Evolutionary conservation across 1,284 basidiomycete genomes (phyloP), one percentile per base, ranked within the genome.

Genomic region (Ustilago bromivora): DNA sequence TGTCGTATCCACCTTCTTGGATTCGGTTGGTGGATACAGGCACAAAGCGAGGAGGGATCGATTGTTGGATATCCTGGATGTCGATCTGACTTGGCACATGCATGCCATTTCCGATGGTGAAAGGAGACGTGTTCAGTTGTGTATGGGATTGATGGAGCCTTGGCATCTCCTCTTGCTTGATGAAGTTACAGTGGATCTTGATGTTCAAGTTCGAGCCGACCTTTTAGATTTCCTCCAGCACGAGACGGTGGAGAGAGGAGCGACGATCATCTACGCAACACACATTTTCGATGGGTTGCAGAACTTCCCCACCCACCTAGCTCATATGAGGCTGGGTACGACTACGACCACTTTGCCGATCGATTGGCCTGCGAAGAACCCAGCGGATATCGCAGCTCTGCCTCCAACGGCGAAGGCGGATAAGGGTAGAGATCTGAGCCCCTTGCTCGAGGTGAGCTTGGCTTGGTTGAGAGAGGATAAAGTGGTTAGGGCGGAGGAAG

Each of bases 141-240:
- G 94, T 78, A 96, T 98, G 90, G 97, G 97, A 2, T 89, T 99
- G 31, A 99, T 99, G 97, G 90, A 90, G 31, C 92, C 94, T 40
- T 99, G 95, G 95, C 92, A 97, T 80, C 90, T 99, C 23, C 88
- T 99, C 5, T 88, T 99, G 5, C 90, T 99, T 9, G 96, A 99
- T 84, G 97, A 99, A 89, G 95, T 98, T 60, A 99, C 96, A 0
- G 97, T 99, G 38, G 97, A 99, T 86, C 89, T 99, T n/a, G 97
- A 99, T 82, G 96, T 98, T 7, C 90, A 98, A 46, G 97, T 99
- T 51, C 92, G 97, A 54, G 91, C 94, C 59, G 94, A 97, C 75
- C 88, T 99, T 28, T 90, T 99, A 77, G 90, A 89, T 19, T 99
- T 98, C 87, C 89, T 99, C 51, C 92, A 92, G 76, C 87, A 90